Percentiles rank a stretch among this genome's conserved stretches.
Evolutionary conservation across 139 green algal genomes (phyloP).

Genomic region (Chlamydomonas sphaeroides): DNA sequence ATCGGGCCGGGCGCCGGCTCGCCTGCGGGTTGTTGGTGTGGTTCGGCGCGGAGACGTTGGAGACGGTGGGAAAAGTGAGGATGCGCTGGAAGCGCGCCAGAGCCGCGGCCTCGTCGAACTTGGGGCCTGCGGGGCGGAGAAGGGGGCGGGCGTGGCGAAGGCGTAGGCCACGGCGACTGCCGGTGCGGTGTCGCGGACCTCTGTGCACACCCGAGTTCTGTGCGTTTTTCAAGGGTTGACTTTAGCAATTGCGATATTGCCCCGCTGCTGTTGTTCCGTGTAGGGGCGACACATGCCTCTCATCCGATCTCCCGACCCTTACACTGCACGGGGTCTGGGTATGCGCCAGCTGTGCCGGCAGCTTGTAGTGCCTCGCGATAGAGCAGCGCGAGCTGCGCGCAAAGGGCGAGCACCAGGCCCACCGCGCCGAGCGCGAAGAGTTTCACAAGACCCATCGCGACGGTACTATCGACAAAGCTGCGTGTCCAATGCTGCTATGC

Average conservation of each 20-base stretch:
- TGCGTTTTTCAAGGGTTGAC: background rate
- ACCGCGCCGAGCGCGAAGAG: background rate
- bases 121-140: background rate
- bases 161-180: too few relatives aligned
- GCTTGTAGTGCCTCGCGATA: background rate
- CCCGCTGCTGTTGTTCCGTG: too few relatives aligned
- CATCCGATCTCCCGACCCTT: background rate
- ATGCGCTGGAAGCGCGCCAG: conserved; percentile 35
- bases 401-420: background rate
- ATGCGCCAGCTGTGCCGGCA: too few relatives aligned
- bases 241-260: background rate
- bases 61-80: conserved; percentile 35
- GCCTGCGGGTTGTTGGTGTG: conserved; percentile 28
- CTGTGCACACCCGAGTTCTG: background rate
- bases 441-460: too few relatives aligned
- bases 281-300: background rate
- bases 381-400: background rate
- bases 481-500: too few relatives aligned
- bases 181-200: too few relatives aligned
- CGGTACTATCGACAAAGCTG: too few relatives aligned
- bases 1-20: too few relatives aligned
- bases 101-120: conserved; percentile 1
- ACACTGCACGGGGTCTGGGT: background rate
- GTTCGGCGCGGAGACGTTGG: background rate
- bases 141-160: background rate